These are phyloP conservation scores for Hymenoscyphus salicellus DNA, from an alignment of 2,329 filamentous ascomycete species.

Conservation along the genomic window DNA sequence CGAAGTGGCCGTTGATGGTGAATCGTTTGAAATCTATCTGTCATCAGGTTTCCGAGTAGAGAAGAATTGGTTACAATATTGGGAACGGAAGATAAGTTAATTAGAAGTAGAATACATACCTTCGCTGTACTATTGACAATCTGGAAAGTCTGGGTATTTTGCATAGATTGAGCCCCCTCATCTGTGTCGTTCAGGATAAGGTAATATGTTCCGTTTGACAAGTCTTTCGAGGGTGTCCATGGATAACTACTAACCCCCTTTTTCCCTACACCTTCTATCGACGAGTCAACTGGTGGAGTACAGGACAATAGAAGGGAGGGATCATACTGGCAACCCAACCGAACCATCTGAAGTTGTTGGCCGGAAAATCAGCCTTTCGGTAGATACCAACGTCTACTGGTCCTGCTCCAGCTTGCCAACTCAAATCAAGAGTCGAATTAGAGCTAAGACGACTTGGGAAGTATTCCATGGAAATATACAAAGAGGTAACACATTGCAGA, in stretches of 20 bases:
- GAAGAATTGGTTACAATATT: not conserved
- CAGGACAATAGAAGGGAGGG: not conserved
- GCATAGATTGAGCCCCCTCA: not conserved
- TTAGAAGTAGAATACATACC: not conserved
- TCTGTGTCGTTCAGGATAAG: not conserved
- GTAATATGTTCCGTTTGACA: not conserved
- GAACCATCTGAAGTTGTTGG: not conserved
- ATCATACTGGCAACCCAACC: not conserved
- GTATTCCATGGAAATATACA: no score
- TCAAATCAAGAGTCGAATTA: not conserved
- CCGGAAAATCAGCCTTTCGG: not conserved
- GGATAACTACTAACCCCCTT: not conserved
- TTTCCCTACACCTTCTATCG: not conserved
- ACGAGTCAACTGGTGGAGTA: not conserved
- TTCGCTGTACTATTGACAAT: not conserved
- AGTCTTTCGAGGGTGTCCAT: not conserved
- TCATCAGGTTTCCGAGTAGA: not conserved
- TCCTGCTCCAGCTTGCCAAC: not conserved
- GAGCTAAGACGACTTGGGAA: not conserved
- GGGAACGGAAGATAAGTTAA: not conserved
- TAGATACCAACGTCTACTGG: not conserved
- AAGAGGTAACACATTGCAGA: no score
- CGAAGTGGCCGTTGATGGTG: not conserved
- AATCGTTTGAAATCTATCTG: not conserved
- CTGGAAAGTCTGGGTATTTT: not conserved